Base-by-base conservation (phyloP, 441 rosid genomes). In the Erodium trifolium region DNA sequence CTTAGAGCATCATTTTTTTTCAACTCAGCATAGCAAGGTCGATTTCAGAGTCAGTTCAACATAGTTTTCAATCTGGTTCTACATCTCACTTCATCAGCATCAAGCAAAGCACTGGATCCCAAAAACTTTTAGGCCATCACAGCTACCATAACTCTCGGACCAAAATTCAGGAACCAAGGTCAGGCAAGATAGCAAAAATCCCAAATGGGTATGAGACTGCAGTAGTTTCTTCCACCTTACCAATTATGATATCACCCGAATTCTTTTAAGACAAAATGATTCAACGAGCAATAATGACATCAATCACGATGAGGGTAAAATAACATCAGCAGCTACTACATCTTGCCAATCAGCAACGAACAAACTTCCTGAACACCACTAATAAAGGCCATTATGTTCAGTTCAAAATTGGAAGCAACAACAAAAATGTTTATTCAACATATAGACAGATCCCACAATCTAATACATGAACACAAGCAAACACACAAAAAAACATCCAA, bases 1-100 rank as follows among this genome's bases (percentile, higher is more conserved):
- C 35, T 62, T 34, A 27, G 19, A 35, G 65, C 39, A 62, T 19
- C 65, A 17, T 16, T 59, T 9, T 59, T 59, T 59, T 51, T n/a
- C 4, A 23, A 59, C 64, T 59, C 64, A 17, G 64, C 64, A 59
- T 8, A 59, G 29, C 64, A 9, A 19, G 11, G 27, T 10, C 6
- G 1, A 62, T 18, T 12, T 62, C 65, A 62, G 65, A 17, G 16
- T 62, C 37, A 23, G 65, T 51, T 11, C 59, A 62, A 62, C 65
- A 5, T 3, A 4, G 23, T 7, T 6, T 6, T 43, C 23, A 19
- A 62, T 62, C 65, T 7, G 31, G 65, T 23, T 8, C 65, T 62
- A 62, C 65, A 62, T 19, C 23, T 18, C 19, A 62, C 65, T 62
- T 27, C 65, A 62, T 62, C 65, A 62, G 65, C 65, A 62, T 9